A percentile compares a stretch with the other conserved stretches of the same genome.
Evolutionary conservation across 768 basidiomycete genomes (phyloP).

Genomic region (Suillus spraguei): DNA sequence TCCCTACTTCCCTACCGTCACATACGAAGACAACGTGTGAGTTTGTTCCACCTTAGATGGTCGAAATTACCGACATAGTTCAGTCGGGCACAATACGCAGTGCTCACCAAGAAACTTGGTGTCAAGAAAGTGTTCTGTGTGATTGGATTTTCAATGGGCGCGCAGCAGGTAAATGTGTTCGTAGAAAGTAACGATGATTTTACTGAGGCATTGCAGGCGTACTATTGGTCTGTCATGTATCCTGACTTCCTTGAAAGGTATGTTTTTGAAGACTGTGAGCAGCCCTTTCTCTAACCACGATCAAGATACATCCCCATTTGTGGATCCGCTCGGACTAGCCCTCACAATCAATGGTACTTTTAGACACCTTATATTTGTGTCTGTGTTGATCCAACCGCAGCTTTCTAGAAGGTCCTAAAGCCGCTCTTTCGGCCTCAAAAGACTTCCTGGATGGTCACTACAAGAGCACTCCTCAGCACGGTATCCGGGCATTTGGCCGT

Average conservation of each 20-base stretch:
- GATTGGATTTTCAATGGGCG: conserved; percentile 64
- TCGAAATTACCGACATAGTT: neutral
- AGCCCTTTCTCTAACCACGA: neutral
- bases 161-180: conserved; percentile 41
- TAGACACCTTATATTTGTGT: neutral
- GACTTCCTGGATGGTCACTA: conserved; percentile 60
- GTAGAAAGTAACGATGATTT: neutral
- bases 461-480: conserved; percentile 45
- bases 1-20: conserved; percentile 56
- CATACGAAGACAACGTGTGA: conserved; percentile 62
- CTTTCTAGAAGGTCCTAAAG: conserved; percentile 63
- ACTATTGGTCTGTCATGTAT: conserved; percentile 58
- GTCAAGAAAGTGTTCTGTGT: conserved; percentile 48
- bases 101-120: conserved; percentile 49
- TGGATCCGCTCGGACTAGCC: conserved; percentile 57
- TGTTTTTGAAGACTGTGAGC: neutral
- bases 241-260: conserved; percentile 56
- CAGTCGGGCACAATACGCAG: conserved; percentile 58
- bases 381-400: conserved; percentile 29
- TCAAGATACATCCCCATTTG: conserved; percentile 54
- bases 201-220: conserved; percentile 38
- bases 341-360: conserved; percentile 54
- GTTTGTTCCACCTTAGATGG: conserved; percentile 11
- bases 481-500: conserved; percentile 57
- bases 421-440: conserved; percentile 52